Evolutionary conservation across 306 rosid species (phyloP).

Genomic region (Rosa rugosa): DNA sequence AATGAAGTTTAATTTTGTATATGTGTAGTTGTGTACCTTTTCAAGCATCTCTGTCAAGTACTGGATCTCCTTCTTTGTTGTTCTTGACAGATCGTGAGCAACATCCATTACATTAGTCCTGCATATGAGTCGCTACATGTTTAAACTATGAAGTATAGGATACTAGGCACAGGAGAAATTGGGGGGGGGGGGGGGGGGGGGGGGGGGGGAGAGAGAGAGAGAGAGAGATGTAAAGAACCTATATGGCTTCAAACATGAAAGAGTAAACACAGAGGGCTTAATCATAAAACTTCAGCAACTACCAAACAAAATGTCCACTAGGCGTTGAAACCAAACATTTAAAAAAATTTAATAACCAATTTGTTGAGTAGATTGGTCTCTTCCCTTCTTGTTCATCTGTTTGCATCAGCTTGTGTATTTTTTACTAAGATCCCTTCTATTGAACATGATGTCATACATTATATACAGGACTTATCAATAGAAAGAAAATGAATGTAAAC

Average conservation of each 20-base stretch:
- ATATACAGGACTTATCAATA: neutral
- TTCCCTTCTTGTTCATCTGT: neutral
- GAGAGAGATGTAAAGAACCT: neutral
- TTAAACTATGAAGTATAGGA: slow-evolving; percentile 20
- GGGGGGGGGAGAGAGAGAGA: too few species aligned
- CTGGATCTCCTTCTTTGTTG: slow-evolving; percentile 67
- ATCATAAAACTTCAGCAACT: neutral
- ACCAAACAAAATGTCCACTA: neutral
- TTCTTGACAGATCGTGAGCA: slow-evolving; percentile 44
- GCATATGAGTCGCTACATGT: slow-evolving; percentile 34
- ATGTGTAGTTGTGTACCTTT: slow-evolving; percentile 40
- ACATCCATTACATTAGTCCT: slow-evolving; percentile 69
- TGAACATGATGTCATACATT: slow-evolving; percentile 3
- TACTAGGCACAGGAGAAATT: too few species aligned
- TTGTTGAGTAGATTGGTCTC: neutral
- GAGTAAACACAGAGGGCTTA: neutral
- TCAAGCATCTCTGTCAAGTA: slow-evolving; percentile 52
- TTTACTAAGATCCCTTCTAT: neutral
- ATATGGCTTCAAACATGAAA: neutral
- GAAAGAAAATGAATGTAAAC: neutral
- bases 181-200: too few species aligned
- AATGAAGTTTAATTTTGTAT: neutral
- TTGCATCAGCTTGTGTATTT: neutral
- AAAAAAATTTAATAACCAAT: neutral
- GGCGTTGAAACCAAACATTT: neutral